These are phyloP conservation scores for Geranium rotundifolium DNA, from an alignment of 345 rosid species.

Conservation along the genomic window DNA sequence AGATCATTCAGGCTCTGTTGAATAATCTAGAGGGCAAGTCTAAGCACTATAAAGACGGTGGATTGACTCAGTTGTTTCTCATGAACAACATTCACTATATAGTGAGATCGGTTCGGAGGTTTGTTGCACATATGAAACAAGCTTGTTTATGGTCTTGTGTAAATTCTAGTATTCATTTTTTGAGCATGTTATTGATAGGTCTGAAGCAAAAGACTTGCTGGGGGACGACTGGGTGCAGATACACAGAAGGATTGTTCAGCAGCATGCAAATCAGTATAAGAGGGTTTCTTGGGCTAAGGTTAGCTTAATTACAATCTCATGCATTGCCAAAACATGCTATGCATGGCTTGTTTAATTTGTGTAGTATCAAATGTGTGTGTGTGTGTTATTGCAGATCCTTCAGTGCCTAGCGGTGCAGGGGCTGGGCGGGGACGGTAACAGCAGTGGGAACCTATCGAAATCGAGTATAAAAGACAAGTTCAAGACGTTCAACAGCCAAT, in stretches of 20 bases:
- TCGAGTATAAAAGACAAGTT: constrained; percentile 76
- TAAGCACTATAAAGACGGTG: constrained; percentile 91
- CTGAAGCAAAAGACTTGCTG: constrained; percentile 86
- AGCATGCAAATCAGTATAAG: constrained; percentile 94
- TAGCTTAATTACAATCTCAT: neutral
- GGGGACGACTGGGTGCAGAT: constrained; percentile 99
- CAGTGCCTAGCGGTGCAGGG: constrained; percentile 78
- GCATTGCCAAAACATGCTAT: too few species aligned
- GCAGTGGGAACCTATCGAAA: constrained; percentile 41
- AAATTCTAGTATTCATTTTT: too few species aligned
- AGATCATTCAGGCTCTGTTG: constrained; percentile 85
- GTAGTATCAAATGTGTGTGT: too few species aligned
- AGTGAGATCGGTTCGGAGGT: constrained; percentile 95
- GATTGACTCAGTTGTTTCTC: constrained; percentile 80
- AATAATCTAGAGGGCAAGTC: constrained; percentile 85
- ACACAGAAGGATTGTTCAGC: constrained; percentile 88
- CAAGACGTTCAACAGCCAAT: constrained; percentile 75
- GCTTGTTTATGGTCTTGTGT: constrained; percentile 1
- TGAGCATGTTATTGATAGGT: constrained; percentile 34
- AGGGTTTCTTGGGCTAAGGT: constrained; percentile 99
- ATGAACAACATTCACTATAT: constrained; percentile 97
- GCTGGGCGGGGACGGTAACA: constrained; percentile 17
- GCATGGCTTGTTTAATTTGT: neutral
- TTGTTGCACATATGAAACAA: constrained; percentile 9
- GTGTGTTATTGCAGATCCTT: constrained; percentile 49